Conservation (phyloP, 441 rosid genomes). For the Manihot esculenta region DNA sequence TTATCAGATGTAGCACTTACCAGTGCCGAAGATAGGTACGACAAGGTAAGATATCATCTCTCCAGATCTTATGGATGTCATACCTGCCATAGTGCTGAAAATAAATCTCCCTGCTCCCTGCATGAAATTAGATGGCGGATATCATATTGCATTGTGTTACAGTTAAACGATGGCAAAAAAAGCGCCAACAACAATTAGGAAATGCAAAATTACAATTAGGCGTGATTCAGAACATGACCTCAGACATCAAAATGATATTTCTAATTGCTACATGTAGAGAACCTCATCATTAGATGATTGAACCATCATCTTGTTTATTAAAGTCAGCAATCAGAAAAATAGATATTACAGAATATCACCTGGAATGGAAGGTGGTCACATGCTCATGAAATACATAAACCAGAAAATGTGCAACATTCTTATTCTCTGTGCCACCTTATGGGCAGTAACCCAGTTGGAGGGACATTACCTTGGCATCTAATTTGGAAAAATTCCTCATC, state of each 20-base stretch:
- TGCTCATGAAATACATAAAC: neutral
- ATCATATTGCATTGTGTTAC: neutral
- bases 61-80: constrained; percentile 79
- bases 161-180: neutral
- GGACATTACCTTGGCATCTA: constrained; percentile 71
- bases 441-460: neutral
- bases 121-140: constrained; percentile 15
- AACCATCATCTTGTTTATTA: too few species aligned
- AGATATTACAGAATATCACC: constrained; percentile 10
- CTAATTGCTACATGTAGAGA: neutral
- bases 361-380: neutral
- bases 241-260: neutral
- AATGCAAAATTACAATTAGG: neutral
- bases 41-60: constrained; percentile 85
- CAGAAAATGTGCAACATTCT: neutral
- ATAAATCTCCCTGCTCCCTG: constrained; percentile 77
- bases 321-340: neutral
- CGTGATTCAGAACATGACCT: neutral
- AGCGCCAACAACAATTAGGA: neutral
- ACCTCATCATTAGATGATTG: neutral
- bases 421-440: neutral
- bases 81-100: constrained; percentile 67
- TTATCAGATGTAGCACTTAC: constrained; percentile 34
- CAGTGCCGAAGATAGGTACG: constrained; percentile 91
- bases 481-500: constrained; percentile 77